phyloP scores from a whole-genome alignment of 1,139 yeast species.

The Saccharomyces hybrid region DNA sequence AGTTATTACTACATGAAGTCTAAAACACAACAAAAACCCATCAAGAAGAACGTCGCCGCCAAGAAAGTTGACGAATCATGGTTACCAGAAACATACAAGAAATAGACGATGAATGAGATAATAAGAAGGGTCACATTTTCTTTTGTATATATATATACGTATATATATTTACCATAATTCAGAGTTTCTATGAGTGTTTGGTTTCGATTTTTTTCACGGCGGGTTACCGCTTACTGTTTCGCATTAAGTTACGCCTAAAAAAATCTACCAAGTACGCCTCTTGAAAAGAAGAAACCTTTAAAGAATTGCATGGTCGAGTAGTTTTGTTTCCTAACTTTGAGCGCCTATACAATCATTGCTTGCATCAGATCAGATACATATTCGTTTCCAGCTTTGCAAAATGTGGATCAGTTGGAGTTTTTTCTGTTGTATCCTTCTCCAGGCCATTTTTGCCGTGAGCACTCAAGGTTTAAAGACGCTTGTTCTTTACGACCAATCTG shows the following conservation, averaged over 20 bases:
- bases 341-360: background rate
- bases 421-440: background rate
- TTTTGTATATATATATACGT: background rate
- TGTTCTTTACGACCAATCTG: slow-evolving; percentile 34
- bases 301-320: background rate
- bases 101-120: slow-evolving; percentile 13
- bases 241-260: background rate
- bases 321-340: background rate
- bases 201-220: background rate
- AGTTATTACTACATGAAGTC: slow-evolving; percentile 43
- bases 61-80: slow-evolving; percentile 45
- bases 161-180: background rate
- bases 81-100: slow-evolving; percentile 49
- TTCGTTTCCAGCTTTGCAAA: background rate
- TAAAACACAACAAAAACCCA: slow-evolving; percentile 31
- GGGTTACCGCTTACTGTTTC: background rate
- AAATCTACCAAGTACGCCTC: background rate
- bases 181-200: too few relatives aligned
- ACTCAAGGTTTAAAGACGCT: slow-evolving; percentile 28
- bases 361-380: background rate
- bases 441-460: slow-evolving; percentile 2
- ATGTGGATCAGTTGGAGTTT: background rate
- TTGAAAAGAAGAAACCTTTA: background rate
- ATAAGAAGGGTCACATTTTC: background rate
- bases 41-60: slow-evolving; percentile 16